A percentile compares a stretch with the other conserved stretches of the same genome.
Conservation (phyloP, 2,329 filamentous ascomycete genomes). For the Colletotrichum sp. region DNA sequence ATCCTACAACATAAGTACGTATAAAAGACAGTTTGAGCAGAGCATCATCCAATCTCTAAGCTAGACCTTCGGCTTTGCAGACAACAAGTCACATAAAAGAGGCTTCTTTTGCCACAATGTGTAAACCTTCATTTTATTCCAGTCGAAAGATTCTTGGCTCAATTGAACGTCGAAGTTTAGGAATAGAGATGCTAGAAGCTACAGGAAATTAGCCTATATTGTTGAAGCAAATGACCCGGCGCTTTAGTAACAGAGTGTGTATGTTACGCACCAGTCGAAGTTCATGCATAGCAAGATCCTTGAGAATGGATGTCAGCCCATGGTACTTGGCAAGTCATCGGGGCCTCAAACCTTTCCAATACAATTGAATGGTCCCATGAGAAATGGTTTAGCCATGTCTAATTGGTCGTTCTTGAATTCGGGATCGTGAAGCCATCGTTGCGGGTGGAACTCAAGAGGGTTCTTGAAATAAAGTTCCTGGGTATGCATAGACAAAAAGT, state of each 20-base stretch:
- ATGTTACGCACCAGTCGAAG: neutral
- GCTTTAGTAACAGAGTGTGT: too few relatives aligned
- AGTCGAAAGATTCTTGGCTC: neutral
- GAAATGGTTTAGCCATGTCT: neutral
- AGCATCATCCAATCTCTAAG: too few relatives aligned
- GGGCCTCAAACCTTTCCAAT: constrained; percentile 37
- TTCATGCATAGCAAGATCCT: neutral
- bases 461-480: neutral
- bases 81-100: neutral
- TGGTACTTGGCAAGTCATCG: too few relatives aligned
- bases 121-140: neutral
- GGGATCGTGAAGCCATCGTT: constrained; percentile 31
- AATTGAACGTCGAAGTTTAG: neutral
- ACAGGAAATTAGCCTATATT: neutral
- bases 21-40: too few relatives aligned
- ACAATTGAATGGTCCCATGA: constrained; percentile 47
- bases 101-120: constrained; percentile 1
- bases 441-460: constrained; percentile 49
- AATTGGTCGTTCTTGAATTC: neutral
- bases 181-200: neutral
- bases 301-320: neutral
- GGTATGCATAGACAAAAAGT: neutral
- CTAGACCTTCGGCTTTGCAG: neutral
- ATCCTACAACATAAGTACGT: too few relatives aligned
- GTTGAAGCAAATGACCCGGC: too few relatives aligned